Percentiles rank a stretch among this genome's conserved stretches.
These are phyloP conservation scores for Boletus speciosus DNA, from an alignment of 768 basidiomycete genomes.

Conservation along the genomic window DNA sequence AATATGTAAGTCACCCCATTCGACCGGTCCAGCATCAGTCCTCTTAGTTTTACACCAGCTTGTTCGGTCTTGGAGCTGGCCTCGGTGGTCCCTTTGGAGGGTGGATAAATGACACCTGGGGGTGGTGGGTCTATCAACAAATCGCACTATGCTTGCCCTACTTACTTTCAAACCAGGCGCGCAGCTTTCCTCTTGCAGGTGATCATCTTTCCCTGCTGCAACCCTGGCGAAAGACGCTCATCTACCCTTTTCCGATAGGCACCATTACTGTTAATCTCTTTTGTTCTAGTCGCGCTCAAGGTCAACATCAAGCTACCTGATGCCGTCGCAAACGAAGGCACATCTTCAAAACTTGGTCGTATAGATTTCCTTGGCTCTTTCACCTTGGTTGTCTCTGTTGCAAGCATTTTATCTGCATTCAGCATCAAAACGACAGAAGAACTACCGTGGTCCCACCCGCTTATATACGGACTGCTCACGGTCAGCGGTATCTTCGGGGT, in stretches of 20 bases:
- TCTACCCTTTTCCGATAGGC: conserved; percentile 42
- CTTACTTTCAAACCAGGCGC: conserved; percentile 51
- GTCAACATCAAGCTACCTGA: conserved; percentile 76
- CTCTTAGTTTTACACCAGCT: conserved; percentile 37
- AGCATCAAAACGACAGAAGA: conserved; percentile 78
- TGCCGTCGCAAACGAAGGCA: conserved; percentile 54
- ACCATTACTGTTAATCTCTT: conserved; percentile 71
- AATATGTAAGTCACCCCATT: conserved; percentile 59
- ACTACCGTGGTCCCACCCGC: conserved; percentile 68
- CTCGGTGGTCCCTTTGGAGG: conserved; percentile 79
- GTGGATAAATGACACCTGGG: conserved; percentile 81
- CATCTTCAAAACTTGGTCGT: conserved; percentile 64
- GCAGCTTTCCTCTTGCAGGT: conserved; percentile 86
- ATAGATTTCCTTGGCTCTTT: conserved; percentile 85
- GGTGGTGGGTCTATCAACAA: conserved; percentile 56
- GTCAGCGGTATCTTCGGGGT: conserved; percentile 51
- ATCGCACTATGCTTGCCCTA: not conserved
- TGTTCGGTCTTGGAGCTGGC: conserved; percentile 81
- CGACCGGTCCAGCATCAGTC: conserved; percentile 3
- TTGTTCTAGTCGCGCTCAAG: conserved; percentile 67
- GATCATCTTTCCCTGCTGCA: conserved; percentile 14
- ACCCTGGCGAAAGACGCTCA: conserved; percentile 6
- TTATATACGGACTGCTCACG: conserved; percentile 64
- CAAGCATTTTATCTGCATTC: conserved; percentile 70
- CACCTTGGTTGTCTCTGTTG: conserved; percentile 70